A percentile compares a stretch with the other conserved stretches of the same genome.
These are phyloP conservation scores for Hericium alpestre DNA, from an alignment of 768 basidiomycete species.

Conservation along the genomic window DNA sequence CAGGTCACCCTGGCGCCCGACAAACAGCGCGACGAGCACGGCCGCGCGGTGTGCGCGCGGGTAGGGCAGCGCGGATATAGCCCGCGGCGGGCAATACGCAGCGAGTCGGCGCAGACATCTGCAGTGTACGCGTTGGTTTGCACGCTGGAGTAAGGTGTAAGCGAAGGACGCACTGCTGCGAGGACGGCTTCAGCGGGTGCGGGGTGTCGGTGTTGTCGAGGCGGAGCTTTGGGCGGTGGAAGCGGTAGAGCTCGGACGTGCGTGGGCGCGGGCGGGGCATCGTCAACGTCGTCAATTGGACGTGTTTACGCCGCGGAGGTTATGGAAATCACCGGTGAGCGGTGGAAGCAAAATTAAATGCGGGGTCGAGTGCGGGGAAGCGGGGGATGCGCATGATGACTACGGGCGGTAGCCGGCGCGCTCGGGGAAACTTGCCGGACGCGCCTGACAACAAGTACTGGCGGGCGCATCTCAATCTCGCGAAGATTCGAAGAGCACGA, in stretches of 20 bases:
- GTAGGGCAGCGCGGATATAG: constrained; percentile 17
- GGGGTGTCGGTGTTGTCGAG: constrained; percentile 11
- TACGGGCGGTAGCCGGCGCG: too few relatives aligned
- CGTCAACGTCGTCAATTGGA: background rate
- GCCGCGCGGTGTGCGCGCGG: constrained; percentile 59
- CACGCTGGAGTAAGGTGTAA: background rate
- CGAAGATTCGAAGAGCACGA: background rate
- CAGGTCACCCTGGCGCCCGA: constrained; percentile 73
- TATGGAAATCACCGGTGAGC: too few relatives aligned
- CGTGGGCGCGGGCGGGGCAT: background rate
- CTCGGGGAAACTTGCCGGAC: too few relatives aligned
- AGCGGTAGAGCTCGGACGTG: constrained; percentile 10
- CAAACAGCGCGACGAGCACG: constrained; percentile 76
- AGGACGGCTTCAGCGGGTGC: constrained; percentile 11
- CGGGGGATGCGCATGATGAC: too few relatives aligned
- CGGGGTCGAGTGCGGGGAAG: too few relatives aligned
- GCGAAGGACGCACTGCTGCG: constrained; percentile 4
- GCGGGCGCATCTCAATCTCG: background rate
- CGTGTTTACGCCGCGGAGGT: too few relatives aligned
- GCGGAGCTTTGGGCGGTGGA: constrained; percentile 12
- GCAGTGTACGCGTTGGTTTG: too few relatives aligned
- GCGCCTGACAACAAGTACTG: too few relatives aligned
- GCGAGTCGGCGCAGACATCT: constrained; percentile 10
- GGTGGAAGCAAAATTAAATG: too few relatives aligned
- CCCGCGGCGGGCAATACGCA: constrained; percentile 7